Evolutionary conservation across 495 filamentous ascomycete species (phyloP), one percentile per base, ranked within the genome.

Genomic region (Coniosporium apollinis): DNA sequence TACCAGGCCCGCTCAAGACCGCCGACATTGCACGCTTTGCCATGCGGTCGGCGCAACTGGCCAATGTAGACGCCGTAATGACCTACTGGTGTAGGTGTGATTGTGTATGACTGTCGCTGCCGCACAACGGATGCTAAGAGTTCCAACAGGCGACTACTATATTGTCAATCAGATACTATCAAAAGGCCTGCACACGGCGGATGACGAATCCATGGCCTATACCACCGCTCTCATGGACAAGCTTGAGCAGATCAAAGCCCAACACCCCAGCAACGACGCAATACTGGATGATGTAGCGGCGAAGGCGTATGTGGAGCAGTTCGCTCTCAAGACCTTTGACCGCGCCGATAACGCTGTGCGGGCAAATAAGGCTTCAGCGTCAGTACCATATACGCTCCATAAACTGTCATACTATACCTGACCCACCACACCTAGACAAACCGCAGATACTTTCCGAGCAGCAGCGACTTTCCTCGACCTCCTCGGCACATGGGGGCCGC

Each of bases 221-320:
- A 92, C 85, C 1, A 81, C 73, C 17, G 62, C 60, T 16, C 62
- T 96, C 43, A 84, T 99, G 75, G 85, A 94, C 45, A 89, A 85
- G 57, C 64, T 97, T 38, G 89, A 97, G 55, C 61, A 84, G 74
- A 79, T 72, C 26, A 92, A 92, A 53, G 45, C 56, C 9, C 55
- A 65, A 20, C 62, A 75, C 38, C 51, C 63, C 6, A 60, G 62
- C 11, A 70, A 79, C 52, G 83, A 87, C 45, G 73, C 86, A 1
- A 60, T 84, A n/a, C 61, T 63, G 2, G 87, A 96, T 54, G 81
- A 89, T 43, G 59, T 75, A 7, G 82, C 83, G 3, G 85, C 81
- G 0, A 79, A 80, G 49, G 85, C 84, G 37, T 93, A 92, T 49
- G 75, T 94, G 22, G 85, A 94, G 57, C 81, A 94, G 48, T 99